Evolutionary conservation across 495 filamentous ascomycete genomes (phyloP), one percentile per base, ranked within the genome.

Genomic region (Aspergillus ostianus): DNA sequence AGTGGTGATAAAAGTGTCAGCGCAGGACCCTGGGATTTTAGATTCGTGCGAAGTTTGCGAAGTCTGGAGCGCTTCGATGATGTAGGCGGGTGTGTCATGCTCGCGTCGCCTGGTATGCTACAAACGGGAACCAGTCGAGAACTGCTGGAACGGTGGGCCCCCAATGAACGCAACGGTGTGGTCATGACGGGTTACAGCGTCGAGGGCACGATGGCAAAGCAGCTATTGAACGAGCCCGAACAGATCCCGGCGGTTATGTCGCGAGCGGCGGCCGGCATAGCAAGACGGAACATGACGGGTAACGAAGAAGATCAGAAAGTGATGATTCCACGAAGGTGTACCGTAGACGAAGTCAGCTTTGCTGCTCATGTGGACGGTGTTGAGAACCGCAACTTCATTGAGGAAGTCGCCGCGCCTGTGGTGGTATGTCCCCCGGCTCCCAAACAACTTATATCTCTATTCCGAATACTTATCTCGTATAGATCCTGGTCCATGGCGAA

Each of bases 131-230:
- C 96, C 27, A 95, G 91, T 62, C 81, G 94, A 65, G 91, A 96
- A 67, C 78, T 98, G 12, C 83, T 98, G 3, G 94, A 98, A 75
- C 74, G 94, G 65, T 98, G 94, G 94, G 92, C 93, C 4, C 94
- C 94, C 0, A 93, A 89, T 76, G 88, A 93, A 51, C 89, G 91
- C 68, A 98, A 98, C 72, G 94, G 95, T 12, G 88, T 98, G 23
- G 88, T 98, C 59, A 93, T 98, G 77, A 98, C 94, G 5, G 94
- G 94, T 67, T 98, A 98, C 73, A 94, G 90, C 56, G 94, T 98
- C 23, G 94, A 98, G 74, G 94, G 95, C 12, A 98, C 94, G 3
- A 98, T 98, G 95, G 94, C 92, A 36, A 96, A 96, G 74, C 83
- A 91, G 64, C 85, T 98, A 50, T 86, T 97, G 72, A 90, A 92